Conservation (phyloP, 495 filamentous ascomycete species). For the Massariosphaeria phaeospora region DNA sequence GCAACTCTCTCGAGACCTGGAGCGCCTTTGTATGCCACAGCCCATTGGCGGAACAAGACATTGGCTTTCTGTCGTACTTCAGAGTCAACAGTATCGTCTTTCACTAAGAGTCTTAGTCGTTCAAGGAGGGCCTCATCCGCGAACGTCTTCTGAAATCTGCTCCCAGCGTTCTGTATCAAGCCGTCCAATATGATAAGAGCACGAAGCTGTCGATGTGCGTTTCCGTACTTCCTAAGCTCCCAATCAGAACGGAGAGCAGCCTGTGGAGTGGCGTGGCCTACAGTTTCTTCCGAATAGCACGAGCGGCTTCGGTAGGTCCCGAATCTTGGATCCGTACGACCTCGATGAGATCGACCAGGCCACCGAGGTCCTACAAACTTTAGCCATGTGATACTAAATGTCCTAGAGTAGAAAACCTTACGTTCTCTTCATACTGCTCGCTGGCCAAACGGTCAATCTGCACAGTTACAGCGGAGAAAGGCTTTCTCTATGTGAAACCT, state of each 20-base stretch:
- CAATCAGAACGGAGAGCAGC: not conserved
- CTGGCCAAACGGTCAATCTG: slow-evolving; percentile 85
- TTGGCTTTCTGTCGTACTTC: slow-evolving; percentile 82
- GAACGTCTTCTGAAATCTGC: slow-evolving; percentile 80
- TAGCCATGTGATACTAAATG: too few species aligned
- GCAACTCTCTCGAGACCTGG: slow-evolving; percentile 76
- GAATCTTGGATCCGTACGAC: slow-evolving; percentile 83
- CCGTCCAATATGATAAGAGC: slow-evolving; percentile 88
- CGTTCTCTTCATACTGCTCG: slow-evolving; percentile 82
- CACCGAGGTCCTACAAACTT: slow-evolving; percentile 60
- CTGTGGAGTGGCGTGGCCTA: slow-evolving; percentile 41
- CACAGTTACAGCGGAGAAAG: slow-evolving; percentile 91
- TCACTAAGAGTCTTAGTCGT: slow-evolving; percentile 80
- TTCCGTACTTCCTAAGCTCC: slow-evolving; percentile 77
- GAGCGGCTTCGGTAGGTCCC: slow-evolving; percentile 83
- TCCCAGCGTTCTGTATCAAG: slow-evolving; percentile 88
- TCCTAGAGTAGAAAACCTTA: too few species aligned
- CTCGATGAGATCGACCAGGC: slow-evolving; percentile 90
- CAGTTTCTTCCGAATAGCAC: slow-evolving; percentile 95
- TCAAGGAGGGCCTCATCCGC: slow-evolving; percentile 92
- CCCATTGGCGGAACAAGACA: slow-evolving; percentile 84
- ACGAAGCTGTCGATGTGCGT: slow-evolving; percentile 81
- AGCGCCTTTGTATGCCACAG: slow-evolving; percentile 71
- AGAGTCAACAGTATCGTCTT: slow-evolving; percentile 76
- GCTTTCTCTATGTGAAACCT: too few species aligned